Evolutionary conservation across 1,284 basidiomycete genomes (phyloP), one percentile per base, ranked within the genome.

Genomic region (Pyrrhoderma noxium): DNA sequence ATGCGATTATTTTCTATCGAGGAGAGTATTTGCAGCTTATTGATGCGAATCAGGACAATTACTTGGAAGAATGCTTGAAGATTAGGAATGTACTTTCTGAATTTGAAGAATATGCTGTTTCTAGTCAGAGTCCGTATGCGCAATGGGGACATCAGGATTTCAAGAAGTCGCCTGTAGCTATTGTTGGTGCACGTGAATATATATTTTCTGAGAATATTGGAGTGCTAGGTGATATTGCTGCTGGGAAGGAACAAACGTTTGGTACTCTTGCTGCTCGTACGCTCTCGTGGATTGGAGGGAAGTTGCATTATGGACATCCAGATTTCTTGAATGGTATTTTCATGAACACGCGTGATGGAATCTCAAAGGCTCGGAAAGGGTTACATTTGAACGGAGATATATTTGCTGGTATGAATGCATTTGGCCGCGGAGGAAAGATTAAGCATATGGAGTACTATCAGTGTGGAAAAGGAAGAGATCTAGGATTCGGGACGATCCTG

Each of bases 191-290:
- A 18, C 85, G 96, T 70, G 96, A 99, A 75, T 99, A 99, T 71
- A 98, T 99, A 68, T 99, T 99, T 75, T 99, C 96, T 47, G 96
- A 99, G 75, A 98, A 98, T 70, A 99, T 99, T 60, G 95, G 95
- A 80, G 95, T 99, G 62, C 78, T 99, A 45, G 95, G 95, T 69
- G 95, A 99, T 69, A 80, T 99, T 48, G 95, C 95, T 45, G 95
- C 95, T 57, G 95, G 96, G 27, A 99, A 99, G 75, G 96, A 99
- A 70, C 95, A 99, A 70, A 99, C 96, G 39, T 99, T 99, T 69
- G 95, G 95, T 72, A 99, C 96, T 0, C 83, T 99, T 60, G 83
- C 93, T 46, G 95, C 94, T 37, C 85, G 96, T 57, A 88, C 92
- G 8, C 83, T 97, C 67, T 93, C 95, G 4, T 97, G 90, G 82